Conservation (phyloP, 768 basidiomycete genomes). For the Mycena filopes region DNA sequence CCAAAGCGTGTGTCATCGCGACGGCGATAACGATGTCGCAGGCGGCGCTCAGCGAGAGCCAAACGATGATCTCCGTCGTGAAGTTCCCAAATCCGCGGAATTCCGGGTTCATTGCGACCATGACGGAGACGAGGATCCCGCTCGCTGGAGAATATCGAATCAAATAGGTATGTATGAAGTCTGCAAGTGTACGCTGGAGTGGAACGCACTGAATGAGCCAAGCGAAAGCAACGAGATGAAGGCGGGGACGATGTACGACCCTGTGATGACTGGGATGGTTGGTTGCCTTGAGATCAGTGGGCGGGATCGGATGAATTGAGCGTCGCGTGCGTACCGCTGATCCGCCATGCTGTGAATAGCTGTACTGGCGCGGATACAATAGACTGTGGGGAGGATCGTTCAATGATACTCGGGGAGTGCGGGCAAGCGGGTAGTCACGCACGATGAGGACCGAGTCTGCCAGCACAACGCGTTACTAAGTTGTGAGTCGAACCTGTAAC, state of each 20-base stretch:
- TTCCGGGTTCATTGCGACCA: constrained; percentile 17
- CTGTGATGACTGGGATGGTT: constrained; percentile 23
- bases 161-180: not conserved
- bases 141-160: constrained; percentile 5
- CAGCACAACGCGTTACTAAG: too few species aligned
- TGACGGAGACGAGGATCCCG: constrained; percentile 16
- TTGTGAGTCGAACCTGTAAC: too few species aligned
- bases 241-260: constrained; percentile 6
- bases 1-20: constrained; percentile 35
- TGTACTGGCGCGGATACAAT: constrained; percentile 22
- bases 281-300: too few species aligned
- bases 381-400: not conserved
- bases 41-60: constrained; percentile 35
- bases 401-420: too few species aligned
- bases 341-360: constrained; percentile 28
- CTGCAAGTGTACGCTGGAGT: not conserved
- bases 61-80: constrained; percentile 28
- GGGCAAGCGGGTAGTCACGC: too few species aligned
- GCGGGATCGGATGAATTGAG: too few species aligned
- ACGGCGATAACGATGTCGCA: constrained; percentile 39
- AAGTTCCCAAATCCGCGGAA: constrained; percentile 35
- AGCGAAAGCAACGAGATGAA: constrained; percentile 20
- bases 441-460: too few species aligned
- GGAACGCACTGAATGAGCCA: constrained; percentile 16
- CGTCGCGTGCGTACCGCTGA: constrained; percentile 19